Evolutionary conservation across 2,329 filamentous ascomycete genomes (phyloP), one percentile per base, ranked within the genome.

Genomic region (Botrytis deweyae): DNA sequence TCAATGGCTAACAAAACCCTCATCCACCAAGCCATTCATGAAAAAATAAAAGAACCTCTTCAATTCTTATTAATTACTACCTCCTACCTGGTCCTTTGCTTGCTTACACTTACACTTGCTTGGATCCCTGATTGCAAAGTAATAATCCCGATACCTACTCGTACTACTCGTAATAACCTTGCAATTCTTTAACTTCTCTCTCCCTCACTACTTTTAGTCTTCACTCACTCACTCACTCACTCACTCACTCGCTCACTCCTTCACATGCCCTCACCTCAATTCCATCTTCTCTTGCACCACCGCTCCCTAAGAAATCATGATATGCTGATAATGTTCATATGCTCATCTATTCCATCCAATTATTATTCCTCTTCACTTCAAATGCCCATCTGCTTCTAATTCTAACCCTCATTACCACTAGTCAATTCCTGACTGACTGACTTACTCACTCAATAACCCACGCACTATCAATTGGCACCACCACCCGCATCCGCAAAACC

Each of bases 311-410:
- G 36, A 72, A 68, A 67, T 40, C 74, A 71, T 76, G 38, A 77
- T 77, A 75, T 62, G 52, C 52, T 58, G n/a, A 69, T 55, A 55
- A 55, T n/a, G 49, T n/a, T 55, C 49, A 55, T 55, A 55, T n/a
- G 49, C 49, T 55, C 49, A 76, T 74, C 76, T 73, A 67, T 72
- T 77, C 61, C 59, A 73, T 74, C 75, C 69, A 74, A 75, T 75
- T 62, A 75, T 75, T 62, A 71, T 63, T 64, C 25, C n/a, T 58
- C 52, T 58, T 62, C 59, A 33, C 52, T 58, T 65, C 59, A 33
- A 74, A 36, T 29, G 33, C n/a, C n/a, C 33, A 8, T 42, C 49
- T n/a, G 2, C 1, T 46, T 58, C 67, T 49, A 67, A 42, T 46
- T 58, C 67, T 49, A 67, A 42, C 29, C 38, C 44, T 70, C 36